Percentiles rank a stretch among this genome's conserved stretches.
Conservation (phyloP, 1,284 basidiomycete genomes). For the Phenoliferia sp. region DNA sequence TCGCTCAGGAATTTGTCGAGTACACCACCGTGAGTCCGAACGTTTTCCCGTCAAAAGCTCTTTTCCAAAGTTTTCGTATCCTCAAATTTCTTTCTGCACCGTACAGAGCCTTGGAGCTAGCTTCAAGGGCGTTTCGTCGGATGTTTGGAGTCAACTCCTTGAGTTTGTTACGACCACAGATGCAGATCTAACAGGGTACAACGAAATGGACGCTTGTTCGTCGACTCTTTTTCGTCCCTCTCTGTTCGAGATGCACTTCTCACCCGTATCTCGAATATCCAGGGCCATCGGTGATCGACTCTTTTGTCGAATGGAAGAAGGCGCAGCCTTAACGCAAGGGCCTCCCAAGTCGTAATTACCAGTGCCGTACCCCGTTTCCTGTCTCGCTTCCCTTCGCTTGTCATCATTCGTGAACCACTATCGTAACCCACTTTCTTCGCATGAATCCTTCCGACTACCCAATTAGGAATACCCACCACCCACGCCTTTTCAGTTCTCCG, state of each 20-base stretch:
- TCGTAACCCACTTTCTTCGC: no score
- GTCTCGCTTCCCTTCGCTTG: no score
- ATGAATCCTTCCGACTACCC: no score
- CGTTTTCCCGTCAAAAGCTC: neutral
- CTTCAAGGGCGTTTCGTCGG: conserved; percentile 24
- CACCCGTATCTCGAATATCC: neutral
- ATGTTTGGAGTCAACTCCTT: conserved; percentile 24
- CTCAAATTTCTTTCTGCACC: no score
- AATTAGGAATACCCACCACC: no score
- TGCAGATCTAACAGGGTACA: conserved; percentile 17
- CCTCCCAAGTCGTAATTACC: neutral
- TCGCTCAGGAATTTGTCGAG: conserved; percentile 22
- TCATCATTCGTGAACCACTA: no score
- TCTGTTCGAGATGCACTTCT: neutral
- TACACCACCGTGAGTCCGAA: conserved; percentile 10
- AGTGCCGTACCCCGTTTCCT: neutral
- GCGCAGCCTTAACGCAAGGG: neutral
- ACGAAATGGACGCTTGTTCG: conserved; percentile 29
- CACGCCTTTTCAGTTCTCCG: no score
- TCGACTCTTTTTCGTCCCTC: neutral
- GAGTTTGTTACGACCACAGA: conserved; percentile 16
- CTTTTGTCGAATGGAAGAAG: conserved; percentile 31
- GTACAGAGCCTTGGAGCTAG: conserved; percentile 13
- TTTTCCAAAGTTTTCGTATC: neutral
- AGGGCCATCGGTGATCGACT: conserved; percentile 30